Evolutionary conservation across 225 moss, liverwort and hornwort species (phyloP), one percentile per base, ranked within the genome.

Genomic region (Pleurozium schreberi): DNA sequence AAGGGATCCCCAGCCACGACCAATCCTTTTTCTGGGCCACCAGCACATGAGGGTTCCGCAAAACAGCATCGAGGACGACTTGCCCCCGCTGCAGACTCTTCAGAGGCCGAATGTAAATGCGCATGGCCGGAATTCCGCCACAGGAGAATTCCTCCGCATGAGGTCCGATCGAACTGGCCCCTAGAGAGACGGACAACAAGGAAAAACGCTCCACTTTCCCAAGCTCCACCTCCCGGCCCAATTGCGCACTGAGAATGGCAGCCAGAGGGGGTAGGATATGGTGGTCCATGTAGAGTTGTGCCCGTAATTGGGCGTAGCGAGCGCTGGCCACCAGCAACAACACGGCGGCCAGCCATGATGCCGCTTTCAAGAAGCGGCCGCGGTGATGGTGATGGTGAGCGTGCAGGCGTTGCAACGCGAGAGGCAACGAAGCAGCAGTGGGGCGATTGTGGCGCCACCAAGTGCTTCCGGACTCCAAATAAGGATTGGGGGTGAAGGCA

Each of bases 1-100:
- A 4, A 14, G 99, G 99, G 53, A 99, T 95, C 70, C 97, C 97
- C 81, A 99, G 88, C 99, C 99, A 99, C 62, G 99, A 96, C 99
- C 99, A 99, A 90, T 99, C 96, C 92, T 95, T 95, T 87, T 96
- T 96, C 92, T 99, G 99, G 45, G 96, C 91, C 49, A 99, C 95
- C 71, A 99, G 94, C 73, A 96, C 88, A 88, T 97, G 97, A 40
- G 99, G 97, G 83, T 96, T 93, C 62, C 94, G 89, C 87, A 99
- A 80, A 49, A 95, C 95, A 64, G 95, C 99, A 85, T 99, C 97
- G 50, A 99, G 90, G 53, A 99, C 96, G 75, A 99, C 90, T 91
- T 97, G 97, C 49, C 99, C 96, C 87, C 95, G 91, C 75, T 93
- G 93, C 78, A 99, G 94, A 89, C 95, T 97, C 81, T 94, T 92